A percentile compares a stretch with the other conserved stretches of the same genome.
phyloP scores from a whole-genome alignment of 345 rosid species.

The Camelina hispida region DNA sequence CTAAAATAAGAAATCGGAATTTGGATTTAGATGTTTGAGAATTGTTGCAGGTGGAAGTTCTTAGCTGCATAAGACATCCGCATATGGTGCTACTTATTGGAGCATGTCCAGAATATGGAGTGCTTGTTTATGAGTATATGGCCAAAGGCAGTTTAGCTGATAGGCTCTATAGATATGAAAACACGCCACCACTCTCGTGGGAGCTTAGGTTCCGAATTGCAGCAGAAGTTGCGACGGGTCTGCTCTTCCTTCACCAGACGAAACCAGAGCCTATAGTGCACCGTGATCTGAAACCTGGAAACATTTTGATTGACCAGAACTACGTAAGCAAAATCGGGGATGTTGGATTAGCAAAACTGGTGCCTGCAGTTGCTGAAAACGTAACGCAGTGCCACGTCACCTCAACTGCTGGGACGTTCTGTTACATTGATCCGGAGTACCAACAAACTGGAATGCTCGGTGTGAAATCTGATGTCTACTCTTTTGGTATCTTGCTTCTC shows the following conservation, averaged over 20 bases:
- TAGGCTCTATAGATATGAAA: constrained; percentile 58
- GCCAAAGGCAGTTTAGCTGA: constrained; percentile 92
- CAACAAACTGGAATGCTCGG: constrained; percentile 96
- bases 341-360: constrained; percentile 87
- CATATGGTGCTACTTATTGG: constrained; percentile 96
- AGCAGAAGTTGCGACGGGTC: constrained; percentile 80
- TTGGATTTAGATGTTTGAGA: constrained; percentile 17
- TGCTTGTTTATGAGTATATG: constrained; percentile 90
- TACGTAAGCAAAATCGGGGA: constrained; percentile 85
- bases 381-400: constrained; percentile 74
- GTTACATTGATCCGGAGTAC: constrained; percentile 96
- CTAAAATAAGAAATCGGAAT: too few species aligned
- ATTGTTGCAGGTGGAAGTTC: constrained; percentile 71
- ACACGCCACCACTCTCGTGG: constrained; percentile 76
- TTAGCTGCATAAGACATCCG: constrained; percentile 93
- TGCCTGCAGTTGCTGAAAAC: constrained; percentile 80
- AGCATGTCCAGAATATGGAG: constrained; percentile 92
- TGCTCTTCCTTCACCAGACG: constrained; percentile 90
- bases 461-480: constrained; percentile 88
- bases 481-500: constrained; percentile 81
- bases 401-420: constrained; percentile 87
- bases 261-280: constrained; percentile 98
- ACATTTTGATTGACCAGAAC: constrained; percentile 83
- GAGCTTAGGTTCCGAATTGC: constrained; percentile 86
- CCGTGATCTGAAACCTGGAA: constrained; percentile 93